phyloP scores from a whole-genome alignment of 805 yeast genomes.

The Sungouiella blattae region DNA sequence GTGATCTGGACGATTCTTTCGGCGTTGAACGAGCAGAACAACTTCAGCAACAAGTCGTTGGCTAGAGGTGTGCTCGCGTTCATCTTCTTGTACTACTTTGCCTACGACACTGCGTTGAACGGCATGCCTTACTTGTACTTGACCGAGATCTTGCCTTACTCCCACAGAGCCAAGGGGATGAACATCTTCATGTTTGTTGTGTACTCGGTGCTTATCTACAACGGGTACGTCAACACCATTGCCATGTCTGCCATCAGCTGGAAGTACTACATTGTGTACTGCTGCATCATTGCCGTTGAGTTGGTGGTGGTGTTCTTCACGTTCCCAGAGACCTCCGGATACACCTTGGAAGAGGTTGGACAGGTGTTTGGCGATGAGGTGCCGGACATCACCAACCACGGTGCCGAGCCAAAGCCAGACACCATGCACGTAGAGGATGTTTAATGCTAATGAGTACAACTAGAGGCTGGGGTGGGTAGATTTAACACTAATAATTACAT shows the following conservation, averaged over 20 bases:
- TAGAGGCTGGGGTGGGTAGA: too few species aligned
- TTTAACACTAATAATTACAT: too few species aligned
- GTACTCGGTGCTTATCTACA: slow-evolving; percentile 88
- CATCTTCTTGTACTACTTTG: slow-evolving; percentile 42
- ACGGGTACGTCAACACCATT: slow-evolving; percentile 91
- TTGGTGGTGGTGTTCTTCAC: slow-evolving; percentile 65
- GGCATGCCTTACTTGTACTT: slow-evolving; percentile 47
- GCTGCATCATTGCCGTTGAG: slow-evolving; percentile 69
- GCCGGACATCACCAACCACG: too few species aligned
- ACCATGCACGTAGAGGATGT: too few species aligned
- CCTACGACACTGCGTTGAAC: slow-evolving; percentile 38
- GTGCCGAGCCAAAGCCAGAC: too few species aligned
- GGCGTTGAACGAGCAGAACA: slow-evolving; percentile 41
- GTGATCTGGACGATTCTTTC: slow-evolving; percentile 41
- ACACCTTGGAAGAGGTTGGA: slow-evolving; percentile 97
- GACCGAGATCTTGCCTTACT: slow-evolving; percentile 80
- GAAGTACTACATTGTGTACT: slow-evolving; percentile 80
- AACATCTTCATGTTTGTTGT: slow-evolving; percentile 79
- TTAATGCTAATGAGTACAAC: too few species aligned
- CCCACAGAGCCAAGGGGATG: slow-evolving; percentile 88
- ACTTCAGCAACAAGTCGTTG: slow-evolving; percentile 30
- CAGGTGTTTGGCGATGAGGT: slow-evolving; percentile 50
- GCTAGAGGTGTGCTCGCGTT: slow-evolving; percentile 45
- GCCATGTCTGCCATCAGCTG: slow-evolving; percentile 72
- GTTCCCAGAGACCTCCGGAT: slow-evolving; percentile 96